Conservation (phyloP, 2,329 filamentous ascomycete genomes). For the Endocalyx cinctus region DNA sequence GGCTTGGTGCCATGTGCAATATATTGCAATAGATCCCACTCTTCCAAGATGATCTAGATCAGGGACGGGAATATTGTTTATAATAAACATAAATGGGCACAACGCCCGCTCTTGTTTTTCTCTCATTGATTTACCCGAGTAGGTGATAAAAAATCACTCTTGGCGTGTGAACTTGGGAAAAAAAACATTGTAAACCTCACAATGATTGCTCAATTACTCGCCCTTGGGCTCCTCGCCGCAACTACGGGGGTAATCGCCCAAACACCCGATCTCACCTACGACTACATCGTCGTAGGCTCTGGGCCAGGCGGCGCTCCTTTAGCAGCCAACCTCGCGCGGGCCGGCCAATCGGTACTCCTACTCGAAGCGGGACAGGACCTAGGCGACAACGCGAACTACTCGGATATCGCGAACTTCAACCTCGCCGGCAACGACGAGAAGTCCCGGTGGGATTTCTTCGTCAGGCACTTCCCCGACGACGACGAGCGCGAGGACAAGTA, state of each 20-base stretch:
- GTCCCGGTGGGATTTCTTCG: constrained; percentile 51
- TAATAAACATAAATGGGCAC: background rate
- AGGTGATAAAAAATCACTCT: too few species aligned
- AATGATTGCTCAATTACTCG: constrained; percentile 15
- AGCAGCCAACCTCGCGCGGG: constrained; percentile 48
- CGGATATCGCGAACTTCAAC: constrained; percentile 30
- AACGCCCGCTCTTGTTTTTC: too few species aligned
- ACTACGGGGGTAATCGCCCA: constrained; percentile 9
- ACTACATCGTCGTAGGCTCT: constrained; percentile 48
- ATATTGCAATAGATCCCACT: too few species aligned
- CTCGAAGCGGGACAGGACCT: constrained; percentile 52
- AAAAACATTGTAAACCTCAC: too few species aligned
- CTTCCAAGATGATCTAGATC: too few species aligned
- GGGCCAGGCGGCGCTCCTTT: constrained; percentile 50
- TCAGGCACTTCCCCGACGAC: constrained; percentile 50
- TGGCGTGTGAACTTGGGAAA: too few species aligned
- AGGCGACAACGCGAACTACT: constrained; percentile 26
- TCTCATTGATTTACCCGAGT: too few species aligned
- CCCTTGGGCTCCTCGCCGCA: constrained; percentile 12
- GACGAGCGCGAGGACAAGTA: constrained; percentile 45
- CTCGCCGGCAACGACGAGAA: constrained; percentile 35
- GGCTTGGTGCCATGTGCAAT: too few species aligned
- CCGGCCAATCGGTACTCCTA: constrained; percentile 48
- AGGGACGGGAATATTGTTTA: too few species aligned
- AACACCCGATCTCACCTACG: constrained; percentile 17